Percentiles rank a stretch among this genome's conserved stretches.
Conservation (phyloP, 1,284 basidiomycete genomes). For the Ceratobasidium sp. region DNA sequence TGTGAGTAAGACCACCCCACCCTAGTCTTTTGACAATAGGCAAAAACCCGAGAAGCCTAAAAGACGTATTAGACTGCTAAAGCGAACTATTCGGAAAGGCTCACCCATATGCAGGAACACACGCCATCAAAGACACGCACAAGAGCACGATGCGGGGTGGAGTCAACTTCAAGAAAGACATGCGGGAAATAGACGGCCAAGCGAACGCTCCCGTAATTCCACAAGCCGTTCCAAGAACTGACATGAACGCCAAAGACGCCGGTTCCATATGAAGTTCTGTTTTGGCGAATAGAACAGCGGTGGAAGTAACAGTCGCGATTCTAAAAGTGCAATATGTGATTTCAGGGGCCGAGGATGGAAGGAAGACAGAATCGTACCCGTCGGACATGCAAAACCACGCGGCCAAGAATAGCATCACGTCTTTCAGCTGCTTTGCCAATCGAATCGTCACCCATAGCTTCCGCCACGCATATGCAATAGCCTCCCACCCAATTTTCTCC, state of each 20-base stretch:
- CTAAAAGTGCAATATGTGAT: slow-evolving; percentile 50
- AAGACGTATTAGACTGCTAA: neutral
- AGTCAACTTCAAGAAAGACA: slow-evolving; percentile 20
- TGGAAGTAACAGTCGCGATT: slow-evolving; percentile 83
- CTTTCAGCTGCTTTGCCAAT: slow-evolving; percentile 62
- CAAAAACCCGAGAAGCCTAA: slow-evolving; percentile 68
- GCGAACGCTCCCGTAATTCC: slow-evolving; percentile 78
- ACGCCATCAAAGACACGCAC: slow-evolving; percentile 29
- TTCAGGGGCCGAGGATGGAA: neutral
- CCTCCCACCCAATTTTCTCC: slow-evolving; percentile 47
- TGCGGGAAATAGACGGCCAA: slow-evolving; percentile 71
- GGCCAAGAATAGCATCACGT: slow-evolving; percentile 85
- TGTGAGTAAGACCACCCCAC: slow-evolving; percentile 74
- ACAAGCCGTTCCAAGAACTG: slow-evolving; percentile 68
- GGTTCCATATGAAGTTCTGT: slow-evolving; percentile 77
- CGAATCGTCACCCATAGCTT: slow-evolving; percentile 59
- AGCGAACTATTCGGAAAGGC: neutral
- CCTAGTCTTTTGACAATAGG: slow-evolving; percentile 54
- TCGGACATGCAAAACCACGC: slow-evolving; percentile 94
- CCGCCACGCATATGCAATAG: slow-evolving; percentile 71
- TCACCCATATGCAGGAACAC: slow-evolving; percentile 32
- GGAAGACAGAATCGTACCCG: slow-evolving; percentile 56
- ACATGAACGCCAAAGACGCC: slow-evolving; percentile 73
- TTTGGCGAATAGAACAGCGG: slow-evolving; percentile 83
- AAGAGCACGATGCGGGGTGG: slow-evolving; percentile 29